phyloP scores from a whole-genome alignment of 106 monocot genomes.

The Gastrodia elata region DNA sequence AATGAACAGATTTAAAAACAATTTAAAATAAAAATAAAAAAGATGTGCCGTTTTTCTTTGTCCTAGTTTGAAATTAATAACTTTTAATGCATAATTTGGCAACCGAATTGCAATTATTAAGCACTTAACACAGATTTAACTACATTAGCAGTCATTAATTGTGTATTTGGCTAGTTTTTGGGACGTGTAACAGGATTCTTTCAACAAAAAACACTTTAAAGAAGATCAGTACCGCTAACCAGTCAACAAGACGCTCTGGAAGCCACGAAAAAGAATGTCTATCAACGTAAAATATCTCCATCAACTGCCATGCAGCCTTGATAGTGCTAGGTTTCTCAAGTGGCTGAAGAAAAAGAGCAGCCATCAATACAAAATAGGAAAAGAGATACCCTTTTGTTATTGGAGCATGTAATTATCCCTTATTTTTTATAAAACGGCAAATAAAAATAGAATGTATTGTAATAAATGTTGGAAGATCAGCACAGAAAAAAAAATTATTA shows the following conservation, averaged over 20 bases:
- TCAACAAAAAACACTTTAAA: conserved; percentile 4
- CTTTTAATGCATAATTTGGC: too few species aligned
- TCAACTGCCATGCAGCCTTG: conserved; percentile 81
- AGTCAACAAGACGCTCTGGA: conserved; percentile 85
- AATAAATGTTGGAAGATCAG: conserved; percentile 1
- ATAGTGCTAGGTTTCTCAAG: conserved; percentile 41
- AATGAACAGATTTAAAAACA: background rate
- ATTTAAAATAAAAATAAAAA: background rate
- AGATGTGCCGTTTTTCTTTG: background rate
- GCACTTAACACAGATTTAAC: too few species aligned
- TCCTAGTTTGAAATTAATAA: too few species aligned
- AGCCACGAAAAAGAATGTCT: conserved; percentile 61
- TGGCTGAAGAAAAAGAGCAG: conserved; percentile 21
- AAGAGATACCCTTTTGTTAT: background rate
- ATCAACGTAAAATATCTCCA: conserved; percentile 91
- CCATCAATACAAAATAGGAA: background rate
- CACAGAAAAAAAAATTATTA: background rate
- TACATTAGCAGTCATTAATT: too few species aligned
- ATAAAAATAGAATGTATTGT: background rate
- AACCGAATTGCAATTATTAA: too few species aligned
- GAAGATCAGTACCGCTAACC: conserved; percentile 81
- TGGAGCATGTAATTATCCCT: too few species aligned
- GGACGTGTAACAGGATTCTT: too few species aligned
- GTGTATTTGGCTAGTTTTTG: too few species aligned
- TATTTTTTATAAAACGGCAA: background rate